These are phyloP conservation scores for Trametes cinnabarina DNA, from an alignment of 768 basidiomycete genomes.

Conservation along the genomic window DNA sequence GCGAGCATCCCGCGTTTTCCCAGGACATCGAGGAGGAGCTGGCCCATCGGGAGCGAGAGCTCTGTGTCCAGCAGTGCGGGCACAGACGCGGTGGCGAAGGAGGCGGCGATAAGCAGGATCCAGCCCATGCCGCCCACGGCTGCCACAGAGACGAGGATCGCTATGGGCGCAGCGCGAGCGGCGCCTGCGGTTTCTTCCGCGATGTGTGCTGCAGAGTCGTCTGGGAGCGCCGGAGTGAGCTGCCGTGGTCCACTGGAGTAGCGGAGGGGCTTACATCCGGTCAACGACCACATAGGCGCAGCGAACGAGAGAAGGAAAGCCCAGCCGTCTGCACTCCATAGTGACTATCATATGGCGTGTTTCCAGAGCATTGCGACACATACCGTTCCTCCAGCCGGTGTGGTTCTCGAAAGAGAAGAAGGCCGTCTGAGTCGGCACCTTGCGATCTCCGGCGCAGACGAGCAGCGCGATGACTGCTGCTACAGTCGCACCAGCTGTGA, in stretches of 20 bases:
- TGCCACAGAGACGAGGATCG: conserved; percentile 62
- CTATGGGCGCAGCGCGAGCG: conserved; percentile 60
- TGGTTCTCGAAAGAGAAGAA: conserved; percentile 70
- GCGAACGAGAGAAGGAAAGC: conserved; percentile 71
- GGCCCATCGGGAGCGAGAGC: conserved; percentile 67
- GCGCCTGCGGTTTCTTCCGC: conserved; percentile 72
- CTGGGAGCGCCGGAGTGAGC: conserved; percentile 39
- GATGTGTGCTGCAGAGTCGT: conserved; percentile 75
- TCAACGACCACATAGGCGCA: conserved; percentile 76
- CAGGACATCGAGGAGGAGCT: conserved; percentile 60
- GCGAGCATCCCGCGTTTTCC: conserved; percentile 70
- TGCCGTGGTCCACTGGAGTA: not conserved
- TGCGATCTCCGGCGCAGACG: conserved; percentile 49
- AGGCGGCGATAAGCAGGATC: conserved; percentile 58
- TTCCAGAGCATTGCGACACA: conserved; percentile 17
- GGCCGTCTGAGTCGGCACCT: conserved; percentile 63
- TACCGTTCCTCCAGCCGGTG: conserved; percentile 63
- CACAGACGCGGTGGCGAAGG: conserved; percentile 59
- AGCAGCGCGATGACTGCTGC: conserved; percentile 62
- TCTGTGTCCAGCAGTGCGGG: conserved; percentile 44
- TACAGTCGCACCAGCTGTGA: conserved; percentile 57
- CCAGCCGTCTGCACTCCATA: conserved; percentile 53
- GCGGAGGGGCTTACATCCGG: conserved; percentile 53
- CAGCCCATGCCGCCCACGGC: conserved; percentile 60
- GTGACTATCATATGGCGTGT: not conserved